Conservation (phyloP, 2,329 filamentous ascomycete genomes). For the Botryotinia narcissicola region DNA sequence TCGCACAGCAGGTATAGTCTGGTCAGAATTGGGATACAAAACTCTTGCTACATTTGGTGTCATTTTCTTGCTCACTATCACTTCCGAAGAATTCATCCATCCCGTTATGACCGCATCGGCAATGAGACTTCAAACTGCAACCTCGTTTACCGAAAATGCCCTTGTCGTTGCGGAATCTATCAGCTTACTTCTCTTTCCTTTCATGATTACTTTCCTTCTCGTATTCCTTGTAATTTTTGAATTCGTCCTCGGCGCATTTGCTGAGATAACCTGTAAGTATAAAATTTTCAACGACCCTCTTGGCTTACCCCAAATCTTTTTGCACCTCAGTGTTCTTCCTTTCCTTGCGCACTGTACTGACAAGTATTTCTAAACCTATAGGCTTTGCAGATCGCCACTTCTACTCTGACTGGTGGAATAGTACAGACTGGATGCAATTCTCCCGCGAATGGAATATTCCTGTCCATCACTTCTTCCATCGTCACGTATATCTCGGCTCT, state of each 20-base stretch:
- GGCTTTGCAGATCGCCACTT: constrained; percentile 89
- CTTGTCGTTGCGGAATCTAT: constrained; percentile 88
- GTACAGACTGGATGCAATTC: constrained; percentile 91
- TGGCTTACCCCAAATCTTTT: not conserved
- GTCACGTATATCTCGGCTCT: constrained; percentile 88
- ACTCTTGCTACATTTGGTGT: constrained; percentile 89
- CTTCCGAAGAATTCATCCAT: constrained; percentile 91
- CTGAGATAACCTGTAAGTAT: constrained; percentile 72
- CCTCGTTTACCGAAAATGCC: constrained; percentile 58
- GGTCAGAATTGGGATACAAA: constrained; percentile 80
- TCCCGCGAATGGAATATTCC: constrained; percentile 97
- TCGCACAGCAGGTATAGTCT: constrained; percentile 70
- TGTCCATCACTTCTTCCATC: constrained; percentile 89
- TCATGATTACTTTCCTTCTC: constrained; percentile 92
- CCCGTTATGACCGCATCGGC: constrained; percentile 78
- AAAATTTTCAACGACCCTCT: not conserved
- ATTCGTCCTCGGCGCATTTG: constrained; percentile 90
- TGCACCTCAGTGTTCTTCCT: not conserved
- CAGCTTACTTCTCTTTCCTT: constrained; percentile 88
- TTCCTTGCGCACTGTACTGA: not conserved
- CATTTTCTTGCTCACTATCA: constrained; percentile 89
- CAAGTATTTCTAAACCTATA: constrained; percentile 12
- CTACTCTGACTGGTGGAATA: constrained; percentile 77
- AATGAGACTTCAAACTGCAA: constrained; percentile 47
- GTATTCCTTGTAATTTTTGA: constrained; percentile 99